phyloP scores from a whole-genome alignment of 768 basidiomycete genomes.

The Baorangia bicolor region DNA sequence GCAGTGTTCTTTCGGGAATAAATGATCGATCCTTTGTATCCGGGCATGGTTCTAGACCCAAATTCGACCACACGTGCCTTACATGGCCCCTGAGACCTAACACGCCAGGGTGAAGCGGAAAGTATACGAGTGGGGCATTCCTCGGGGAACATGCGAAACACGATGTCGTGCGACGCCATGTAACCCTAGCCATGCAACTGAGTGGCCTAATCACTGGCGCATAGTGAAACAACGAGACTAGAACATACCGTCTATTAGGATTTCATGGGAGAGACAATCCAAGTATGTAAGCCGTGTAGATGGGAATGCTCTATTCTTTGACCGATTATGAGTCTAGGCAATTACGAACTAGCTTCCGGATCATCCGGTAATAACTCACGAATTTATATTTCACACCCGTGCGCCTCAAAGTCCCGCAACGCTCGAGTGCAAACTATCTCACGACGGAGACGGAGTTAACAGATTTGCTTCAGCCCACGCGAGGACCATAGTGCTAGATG shows the following conservation, averaged over 20 bases:
- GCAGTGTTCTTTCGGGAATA: neutral
- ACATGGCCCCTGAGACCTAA: neutral
- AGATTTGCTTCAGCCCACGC: neutral
- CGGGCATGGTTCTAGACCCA: neutral
- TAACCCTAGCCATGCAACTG: neutral
- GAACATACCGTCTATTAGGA: neutral
- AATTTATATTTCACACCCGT: neutral
- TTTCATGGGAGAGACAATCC: too few species aligned
- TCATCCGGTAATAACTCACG: neutral
- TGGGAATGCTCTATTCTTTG: neutral
- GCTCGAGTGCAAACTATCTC: neutral
- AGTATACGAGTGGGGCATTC: neutral
- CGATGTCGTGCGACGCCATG: neutral
- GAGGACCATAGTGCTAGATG: neutral
- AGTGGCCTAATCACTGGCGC: neutral
- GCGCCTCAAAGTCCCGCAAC: neutral
- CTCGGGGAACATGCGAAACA: neutral
- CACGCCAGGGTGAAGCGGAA: neutral
- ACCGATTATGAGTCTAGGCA: neutral
- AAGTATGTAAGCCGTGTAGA: neutral
- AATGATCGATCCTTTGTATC: neutral
- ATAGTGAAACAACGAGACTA: neutral
- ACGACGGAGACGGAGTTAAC: neutral
- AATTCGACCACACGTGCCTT: neutral
- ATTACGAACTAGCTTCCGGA: neutral